A percentile compares a stretch with the other conserved stretches of the same genome.
These are phyloP conservation scores for Yamadazyma takamatsuzukensis DNA, from an alignment of 805 yeast species.

Conservation along the genomic window DNA sequence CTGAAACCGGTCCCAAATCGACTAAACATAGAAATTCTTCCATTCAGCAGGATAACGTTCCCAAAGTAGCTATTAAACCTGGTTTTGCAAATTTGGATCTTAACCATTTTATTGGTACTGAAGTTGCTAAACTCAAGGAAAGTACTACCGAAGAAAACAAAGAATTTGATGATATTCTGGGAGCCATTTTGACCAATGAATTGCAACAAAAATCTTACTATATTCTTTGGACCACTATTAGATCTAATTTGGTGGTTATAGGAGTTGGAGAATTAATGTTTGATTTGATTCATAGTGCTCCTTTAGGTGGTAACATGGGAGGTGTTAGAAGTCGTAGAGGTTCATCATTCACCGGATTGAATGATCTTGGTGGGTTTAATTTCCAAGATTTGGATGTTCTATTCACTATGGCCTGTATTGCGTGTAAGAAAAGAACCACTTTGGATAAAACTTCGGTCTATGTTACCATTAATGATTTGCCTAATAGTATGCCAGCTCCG, in stretches of 20 bases:
- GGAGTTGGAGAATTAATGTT: conserved; percentile 35
- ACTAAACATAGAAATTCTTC: conserved; percentile 22
- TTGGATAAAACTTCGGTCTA: conserved; percentile 12
- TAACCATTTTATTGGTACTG: conserved; percentile 3
- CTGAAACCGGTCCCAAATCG: conserved; percentile 11
- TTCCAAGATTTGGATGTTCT: conserved; percentile 38
- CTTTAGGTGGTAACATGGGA: conserved; percentile 16
- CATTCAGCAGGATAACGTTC: conserved; percentile 17
- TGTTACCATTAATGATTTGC: conserved; percentile 31
- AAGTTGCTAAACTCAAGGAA: not conserved
- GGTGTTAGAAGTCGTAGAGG: conserved; percentile 20
- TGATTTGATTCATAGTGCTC: conserved; percentile 21
- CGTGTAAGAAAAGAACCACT: conserved; percentile 19
- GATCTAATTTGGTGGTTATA: conserved; percentile 17
- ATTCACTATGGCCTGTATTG: conserved; percentile 25
- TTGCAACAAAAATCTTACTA: conserved; percentile 33
- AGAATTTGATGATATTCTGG: conserved; percentile 21
- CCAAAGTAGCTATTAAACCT: conserved; percentile 35
- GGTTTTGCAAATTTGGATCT: conserved; percentile 8
- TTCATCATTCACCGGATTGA: conserved; percentile 35
- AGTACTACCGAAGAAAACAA: conserved; percentile 4
- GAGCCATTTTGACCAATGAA: conserved; percentile 39
- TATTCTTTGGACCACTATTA: conserved; percentile 28
- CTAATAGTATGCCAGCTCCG: conserved; percentile 29
- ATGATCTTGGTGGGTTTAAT: conserved; percentile 38